Evolutionary conservation across 225 moss, liverwort and hornwort species (phyloP).

Genomic region (Sphagnum contortum): DNA sequence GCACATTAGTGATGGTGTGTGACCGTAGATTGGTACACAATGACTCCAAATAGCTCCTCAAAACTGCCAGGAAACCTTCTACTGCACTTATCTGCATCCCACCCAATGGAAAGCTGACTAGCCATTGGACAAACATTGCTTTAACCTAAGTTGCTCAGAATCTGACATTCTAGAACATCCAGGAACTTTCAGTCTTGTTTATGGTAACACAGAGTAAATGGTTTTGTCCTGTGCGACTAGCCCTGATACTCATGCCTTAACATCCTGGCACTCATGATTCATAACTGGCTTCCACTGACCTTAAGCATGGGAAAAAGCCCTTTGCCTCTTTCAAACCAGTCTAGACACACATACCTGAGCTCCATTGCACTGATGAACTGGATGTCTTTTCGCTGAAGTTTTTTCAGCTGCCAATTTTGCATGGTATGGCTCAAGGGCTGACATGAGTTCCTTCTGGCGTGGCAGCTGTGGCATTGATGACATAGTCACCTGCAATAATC

Average conservation of each 20-base stretch:
- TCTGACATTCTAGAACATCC: no score
- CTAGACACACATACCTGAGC: slow-evolving; percentile 35
- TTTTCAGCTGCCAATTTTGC: slow-evolving; percentile 64
- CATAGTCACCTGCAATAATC: slow-evolving; percentile 51
- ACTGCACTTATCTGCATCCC: slow-evolving; percentile 64
- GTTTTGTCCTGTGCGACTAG: no score
- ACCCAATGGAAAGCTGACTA: no score
- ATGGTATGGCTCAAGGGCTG: slow-evolving; percentile 76
- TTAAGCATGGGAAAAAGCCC: no score
- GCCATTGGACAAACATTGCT: no score
- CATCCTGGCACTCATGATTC: no score
- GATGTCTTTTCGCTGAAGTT: slow-evolving; percentile 64
- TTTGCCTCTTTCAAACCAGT: no score
- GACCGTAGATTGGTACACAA: slow-evolving; percentile 80
- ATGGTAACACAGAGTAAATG: no score
- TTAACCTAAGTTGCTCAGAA: no score
- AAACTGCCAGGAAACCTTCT: slow-evolving; percentile 58
- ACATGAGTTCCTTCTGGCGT: slow-evolving; percentile 56
- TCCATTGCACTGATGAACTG: slow-evolving; percentile 69
- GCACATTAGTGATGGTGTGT: slow-evolving; percentile 97
- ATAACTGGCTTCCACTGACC: no score
- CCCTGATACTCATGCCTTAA: no score
- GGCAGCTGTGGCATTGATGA: slow-evolving; percentile 77
- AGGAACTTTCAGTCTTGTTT: no score
- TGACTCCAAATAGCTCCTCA: slow-evolving; percentile 73